Evolutionary conservation across 2,329 filamentous ascomycete genomes (phyloP).

Genomic region (Cladosporium velox): DNA sequence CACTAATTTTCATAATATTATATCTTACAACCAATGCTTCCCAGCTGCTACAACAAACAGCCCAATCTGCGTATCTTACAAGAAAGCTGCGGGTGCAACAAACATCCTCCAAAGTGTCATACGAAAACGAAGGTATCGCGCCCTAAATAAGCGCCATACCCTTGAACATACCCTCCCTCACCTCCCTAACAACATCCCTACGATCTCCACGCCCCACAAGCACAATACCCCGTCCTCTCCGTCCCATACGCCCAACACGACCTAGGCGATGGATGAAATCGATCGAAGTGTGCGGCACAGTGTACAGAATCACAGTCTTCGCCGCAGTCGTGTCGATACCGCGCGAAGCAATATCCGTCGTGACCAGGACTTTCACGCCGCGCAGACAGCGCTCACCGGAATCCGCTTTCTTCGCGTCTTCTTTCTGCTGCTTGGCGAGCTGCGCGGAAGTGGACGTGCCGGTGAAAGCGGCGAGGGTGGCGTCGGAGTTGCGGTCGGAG

Average conservation of each 20-base stretch:
- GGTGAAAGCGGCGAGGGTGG: conserved; percentile 77
- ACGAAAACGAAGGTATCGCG: not conserved
- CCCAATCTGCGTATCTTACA: not conserved
- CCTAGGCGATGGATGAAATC: conserved; percentile 98
- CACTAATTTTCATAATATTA: not conserved
- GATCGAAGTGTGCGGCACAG: conserved; percentile 96
- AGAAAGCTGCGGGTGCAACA: not conserved
- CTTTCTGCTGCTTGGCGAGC: conserved; percentile 13
- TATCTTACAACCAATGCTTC: not conserved
- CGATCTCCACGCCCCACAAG: conserved; percentile 87
- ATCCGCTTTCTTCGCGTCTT: conserved; percentile 2
- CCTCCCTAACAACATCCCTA: conserved; percentile 86
- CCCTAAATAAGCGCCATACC: conserved; percentile 52
- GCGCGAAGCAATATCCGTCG: conserved; percentile 86
- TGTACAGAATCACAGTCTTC: conserved; percentile 87
- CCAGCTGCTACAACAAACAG: not conserved
- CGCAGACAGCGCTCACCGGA: conserved; percentile 55
- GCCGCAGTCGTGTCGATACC: conserved; percentile 94
- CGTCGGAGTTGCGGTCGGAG: conserved; percentile 71
- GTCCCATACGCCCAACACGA: conserved; percentile 87
- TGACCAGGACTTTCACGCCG: conserved; percentile 89
- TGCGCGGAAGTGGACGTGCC: conserved; percentile 9
- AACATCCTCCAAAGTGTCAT: not conserved
- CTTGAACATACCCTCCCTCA: conserved; percentile 70
- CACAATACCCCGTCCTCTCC: conserved; percentile 84